Conservation (phyloP, 2,329 filamentous ascomycete species). For the Phyllosticta citriasiana region DNA sequence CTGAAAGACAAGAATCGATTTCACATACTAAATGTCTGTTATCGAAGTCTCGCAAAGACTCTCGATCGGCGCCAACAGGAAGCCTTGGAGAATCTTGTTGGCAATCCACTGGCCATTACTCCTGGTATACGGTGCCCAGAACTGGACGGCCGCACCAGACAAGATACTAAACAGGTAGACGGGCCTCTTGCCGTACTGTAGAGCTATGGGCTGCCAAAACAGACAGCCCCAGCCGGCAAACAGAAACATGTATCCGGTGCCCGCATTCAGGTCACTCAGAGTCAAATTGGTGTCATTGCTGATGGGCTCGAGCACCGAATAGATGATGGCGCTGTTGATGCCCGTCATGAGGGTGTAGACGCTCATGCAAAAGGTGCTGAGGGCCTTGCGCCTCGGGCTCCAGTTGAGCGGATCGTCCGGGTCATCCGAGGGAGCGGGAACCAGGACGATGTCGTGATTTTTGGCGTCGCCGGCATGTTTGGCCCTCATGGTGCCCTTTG, state of each 20-base stretch:
- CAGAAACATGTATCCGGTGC: conserved; percentile 44
- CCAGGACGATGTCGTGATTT: conserved; percentile 29
- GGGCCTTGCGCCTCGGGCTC: conserved; percentile 19
- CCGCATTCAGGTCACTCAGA: conserved; percentile 36
- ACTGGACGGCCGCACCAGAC: conserved; percentile 22
- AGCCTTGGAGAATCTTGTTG: conserved; percentile 37
- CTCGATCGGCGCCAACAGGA: conserved; percentile 40
- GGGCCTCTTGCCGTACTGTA: conserved; percentile 42
- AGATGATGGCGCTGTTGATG: conserved; percentile 40
- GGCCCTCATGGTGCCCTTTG: conserved; percentile 22
- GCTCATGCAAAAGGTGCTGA: conserved; percentile 33
- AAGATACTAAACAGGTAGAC: conserved; percentile 37
- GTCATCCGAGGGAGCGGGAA: conserved; percentile 27
- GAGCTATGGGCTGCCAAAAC: conserved; percentile 43
- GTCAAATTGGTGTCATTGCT: conserved; percentile 38
- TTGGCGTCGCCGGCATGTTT: conserved; percentile 27
- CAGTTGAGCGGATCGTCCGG: conserved; percentile 28
- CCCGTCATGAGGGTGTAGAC: conserved; percentile 41
- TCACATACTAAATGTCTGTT: conserved; percentile 27
- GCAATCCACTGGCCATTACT: conserved; percentile 39
- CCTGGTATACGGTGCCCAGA: conserved; percentile 37
- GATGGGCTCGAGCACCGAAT: conserved; percentile 41
- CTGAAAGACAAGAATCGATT: background rate
- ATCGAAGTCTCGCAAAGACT: conserved; percentile 39
- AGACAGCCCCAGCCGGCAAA: conserved; percentile 43